Base-by-base conservation (phyloP, 1,284 basidiomycete genomes). In the Austroboletus novae-zelandiae region DNA sequence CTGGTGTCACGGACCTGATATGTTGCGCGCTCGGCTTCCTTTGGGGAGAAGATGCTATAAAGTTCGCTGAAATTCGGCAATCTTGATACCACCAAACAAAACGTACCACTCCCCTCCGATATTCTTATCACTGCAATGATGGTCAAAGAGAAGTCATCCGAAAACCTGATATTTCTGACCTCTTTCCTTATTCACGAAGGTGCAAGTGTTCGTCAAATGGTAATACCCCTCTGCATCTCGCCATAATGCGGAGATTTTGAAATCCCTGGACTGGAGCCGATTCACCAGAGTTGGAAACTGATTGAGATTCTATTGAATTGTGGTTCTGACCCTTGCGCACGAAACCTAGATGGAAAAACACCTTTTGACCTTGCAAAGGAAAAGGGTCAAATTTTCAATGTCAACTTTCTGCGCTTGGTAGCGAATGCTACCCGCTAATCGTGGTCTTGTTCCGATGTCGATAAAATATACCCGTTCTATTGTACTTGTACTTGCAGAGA, bases 381-480 rank as follows among this genome's bases (percentile, higher is more conserved):
- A 4, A 10, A 17, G 9, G 50, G 50, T 4, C 50, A 31, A 4
- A 52, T 31, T 17, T 31, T 34, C 29, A 14, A 36, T 0, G 20
- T 31, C n/a, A 51, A 51, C 32, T 51, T 51, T 10, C 25, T 10
- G 2, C 50, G 50, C 6, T 45, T 51, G 23, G 17, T 53, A 6
- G 20, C 5, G 14, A 32, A 32, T 5, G 14, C 31, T 32, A 3
- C 20, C 20, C 20, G 20, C 20, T 23, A 4, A 23, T 23, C 20
- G 20, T 23, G 2, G 30, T 31, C 30, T 31, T 31, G 9, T 31
- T 31, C 20, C 20, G 20, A 23, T 23, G 20, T 23, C 20, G 20
- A 23, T 23, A 23, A 23, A 32, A 32, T 1, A 9, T 35, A 14
- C 15, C 2, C 34, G 7, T 18, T n/a, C n/a, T n/a, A n/a, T n/a